Percentiles rank a stretch among this genome's conserved stretches.
phyloP scores from a whole-genome alignment of 2,329 filamentous ascomycete species.

The Colletotrichum noveboracense region DNA sequence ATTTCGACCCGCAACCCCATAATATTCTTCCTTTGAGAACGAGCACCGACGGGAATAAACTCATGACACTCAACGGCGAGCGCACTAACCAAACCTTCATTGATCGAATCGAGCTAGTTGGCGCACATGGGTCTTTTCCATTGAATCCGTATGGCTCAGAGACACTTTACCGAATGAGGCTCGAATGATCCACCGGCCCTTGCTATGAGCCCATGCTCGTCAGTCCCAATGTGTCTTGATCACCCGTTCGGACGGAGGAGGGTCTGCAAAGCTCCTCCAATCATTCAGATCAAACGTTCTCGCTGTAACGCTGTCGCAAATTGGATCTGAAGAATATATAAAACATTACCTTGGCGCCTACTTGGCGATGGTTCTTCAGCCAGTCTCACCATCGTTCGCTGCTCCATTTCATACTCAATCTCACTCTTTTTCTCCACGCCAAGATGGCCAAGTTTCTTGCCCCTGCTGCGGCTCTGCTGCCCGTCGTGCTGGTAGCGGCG shows the following conservation, averaged over 20 bases:
- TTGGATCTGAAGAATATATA: constrained; percentile 13
- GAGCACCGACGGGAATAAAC: neutral
- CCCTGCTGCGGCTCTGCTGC: constrained; percentile 10
- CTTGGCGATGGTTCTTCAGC: neutral
- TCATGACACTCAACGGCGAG: neutral
- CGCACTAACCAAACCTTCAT: neutral
- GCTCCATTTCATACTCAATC: neutral
- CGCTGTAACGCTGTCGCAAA: neutral
- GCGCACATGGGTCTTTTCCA: neutral
- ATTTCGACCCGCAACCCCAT: neutral
- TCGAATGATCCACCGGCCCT: neutral
- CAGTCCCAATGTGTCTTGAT: neutral
- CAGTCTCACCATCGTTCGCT: neutral
- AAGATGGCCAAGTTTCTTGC: constrained; percentile 9
- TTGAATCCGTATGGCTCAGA: neutral
- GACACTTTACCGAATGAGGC: neutral
- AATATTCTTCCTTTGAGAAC: neutral
- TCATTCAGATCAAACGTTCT: neutral
- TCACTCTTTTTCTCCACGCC: neutral
- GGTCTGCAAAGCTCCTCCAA: neutral
- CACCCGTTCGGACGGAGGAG: constrained; percentile 7
- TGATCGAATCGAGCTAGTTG: neutral
- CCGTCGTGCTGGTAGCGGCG: constrained; percentile 6
- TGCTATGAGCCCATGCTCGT: neutral
- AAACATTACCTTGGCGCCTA: neutral